These are phyloP conservation scores for Calocybe gangraenosa DNA, from an alignment of 768 basidiomycete genomes.

Conservation along the genomic window DNA sequence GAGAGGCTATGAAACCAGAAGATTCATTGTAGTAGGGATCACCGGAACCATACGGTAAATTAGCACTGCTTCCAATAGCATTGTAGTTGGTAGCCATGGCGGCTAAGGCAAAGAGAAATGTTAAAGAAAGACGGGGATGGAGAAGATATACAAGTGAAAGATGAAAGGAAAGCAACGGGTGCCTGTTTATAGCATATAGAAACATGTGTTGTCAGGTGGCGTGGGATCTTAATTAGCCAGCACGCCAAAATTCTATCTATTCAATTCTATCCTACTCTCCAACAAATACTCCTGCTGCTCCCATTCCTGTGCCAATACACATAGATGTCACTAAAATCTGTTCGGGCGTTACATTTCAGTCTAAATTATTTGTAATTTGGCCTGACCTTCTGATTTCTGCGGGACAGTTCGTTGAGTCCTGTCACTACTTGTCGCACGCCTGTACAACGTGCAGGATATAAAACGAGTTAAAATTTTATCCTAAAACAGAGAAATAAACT, in stretches of 20 bases:
- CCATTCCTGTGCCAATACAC: slow-evolving; percentile 92
- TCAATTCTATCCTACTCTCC: slow-evolving; percentile 46
- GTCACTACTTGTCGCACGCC: slow-evolving; percentile 83
- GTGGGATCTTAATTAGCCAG: too few relatives aligned
- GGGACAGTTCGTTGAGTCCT: slow-evolving; percentile 68
- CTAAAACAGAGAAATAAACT: slow-evolving; percentile 27
- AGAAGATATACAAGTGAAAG: too few relatives aligned
- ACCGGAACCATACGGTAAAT: too few relatives aligned
- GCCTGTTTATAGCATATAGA: too few relatives aligned
- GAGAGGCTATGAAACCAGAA: slow-evolving; percentile 63
- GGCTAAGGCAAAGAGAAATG: too few relatives aligned
- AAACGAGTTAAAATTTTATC: background rate
- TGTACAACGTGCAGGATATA: slow-evolving; percentile 57
- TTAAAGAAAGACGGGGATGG: too few relatives aligned
- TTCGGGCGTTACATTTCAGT: slow-evolving; percentile 3
- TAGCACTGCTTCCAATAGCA: too few relatives aligned
- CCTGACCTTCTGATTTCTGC: slow-evolving; percentile 61
- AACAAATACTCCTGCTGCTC: slow-evolving; percentile 76
- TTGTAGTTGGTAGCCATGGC: too few relatives aligned
- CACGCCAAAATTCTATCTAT: too few relatives aligned
- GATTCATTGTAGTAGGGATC: slow-evolving; percentile 69
- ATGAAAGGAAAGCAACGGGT: too few relatives aligned
- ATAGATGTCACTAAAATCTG: slow-evolving; percentile 83
- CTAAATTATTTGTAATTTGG: background rate
- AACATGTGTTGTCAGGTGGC: too few relatives aligned